A percentile compares a stretch with the other conserved stretches of the same genome.
phyloP scores from a whole-genome alignment of 140 eudicot genomes.

The Cichorium intybus region DNA sequence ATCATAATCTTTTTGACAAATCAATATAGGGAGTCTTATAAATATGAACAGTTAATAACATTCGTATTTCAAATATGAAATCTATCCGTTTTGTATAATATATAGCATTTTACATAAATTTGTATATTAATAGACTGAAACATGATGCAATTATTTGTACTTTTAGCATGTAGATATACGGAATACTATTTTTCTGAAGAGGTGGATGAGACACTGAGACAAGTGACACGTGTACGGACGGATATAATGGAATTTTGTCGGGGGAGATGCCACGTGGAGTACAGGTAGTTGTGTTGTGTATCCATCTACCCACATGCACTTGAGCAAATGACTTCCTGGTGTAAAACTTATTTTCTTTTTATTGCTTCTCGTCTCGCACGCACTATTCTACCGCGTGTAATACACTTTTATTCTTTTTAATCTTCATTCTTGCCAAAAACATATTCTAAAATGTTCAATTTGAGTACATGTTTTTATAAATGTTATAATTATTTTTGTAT shows the following conservation, averaged over 20 bases:
- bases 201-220: not conserved
- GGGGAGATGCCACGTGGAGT: conserved; percentile 18
- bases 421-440: too few species aligned
- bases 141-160: not conserved
- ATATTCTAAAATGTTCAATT: too few species aligned
- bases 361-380: not conserved
- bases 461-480: not conserved
- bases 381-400: not conserved
- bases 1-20: too few species aligned
- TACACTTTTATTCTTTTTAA: too few species aligned
- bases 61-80: not conserved
- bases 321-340: conserved; percentile 10
- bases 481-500: too few species aligned
- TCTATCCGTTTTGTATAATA: not conserved
- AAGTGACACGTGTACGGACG: conserved; percentile 35
- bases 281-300: not conserved
- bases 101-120: not conserved
- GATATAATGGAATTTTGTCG: conserved; percentile 18
- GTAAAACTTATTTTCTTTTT: not conserved
- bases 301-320: conserved; percentile 18
- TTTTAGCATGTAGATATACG: too few species aligned
- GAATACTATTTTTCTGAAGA: not conserved
- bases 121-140: not conserved
- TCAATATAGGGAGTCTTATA: too few species aligned
- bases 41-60: not conserved